These are phyloP conservation scores for Aurifilum marmelostoma DNA, from an alignment of 2,329 filamentous ascomycete species.

Conservation along the genomic window DNA sequence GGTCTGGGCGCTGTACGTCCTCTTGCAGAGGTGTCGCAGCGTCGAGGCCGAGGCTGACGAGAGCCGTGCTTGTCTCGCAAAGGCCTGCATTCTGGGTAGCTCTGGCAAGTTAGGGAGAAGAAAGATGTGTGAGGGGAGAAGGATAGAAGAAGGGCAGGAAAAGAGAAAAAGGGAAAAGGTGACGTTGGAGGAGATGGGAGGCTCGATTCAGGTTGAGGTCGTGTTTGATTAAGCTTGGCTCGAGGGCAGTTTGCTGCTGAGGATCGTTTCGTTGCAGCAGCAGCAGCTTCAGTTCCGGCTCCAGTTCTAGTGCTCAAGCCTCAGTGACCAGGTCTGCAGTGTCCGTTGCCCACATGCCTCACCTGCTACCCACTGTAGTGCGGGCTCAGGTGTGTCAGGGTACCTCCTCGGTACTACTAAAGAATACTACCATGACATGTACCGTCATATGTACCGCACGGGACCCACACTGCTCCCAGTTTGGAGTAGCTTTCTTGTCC, in stretches of 20 bases:
- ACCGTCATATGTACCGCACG: not conserved
- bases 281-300: slow-evolving; percentile 5
- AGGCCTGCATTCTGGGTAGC: slow-evolving; percentile 75
- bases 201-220: slow-evolving; percentile 4
- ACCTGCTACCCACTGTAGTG: not conserved
- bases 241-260: not conserved
- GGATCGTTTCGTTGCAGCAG: slow-evolving; percentile 4
- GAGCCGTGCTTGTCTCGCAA: slow-evolving; percentile 72
- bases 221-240: not conserved
- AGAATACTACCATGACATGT: not conserved
- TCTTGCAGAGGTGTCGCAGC: slow-evolving; percentile 66
- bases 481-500: not conserved
- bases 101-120: slow-evolving; percentile 14
- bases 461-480: not conserved
- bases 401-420: not conserved
- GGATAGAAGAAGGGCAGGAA: not conserved
- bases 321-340: slow-evolving; percentile 12
- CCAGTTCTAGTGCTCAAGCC: not conserved
- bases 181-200: slow-evolving; percentile 22
- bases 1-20: slow-evolving; percentile 73
- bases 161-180: slow-evolving; percentile 2
- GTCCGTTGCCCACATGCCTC: slow-evolving; percentile 6
- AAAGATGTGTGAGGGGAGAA: not conserved
- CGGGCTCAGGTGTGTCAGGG: not conserved
- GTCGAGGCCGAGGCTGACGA: slow-evolving; percentile 70